These are phyloP conservation scores for Verticillium klebahnii DNA, from an alignment of 2,329 filamentous ascomycete genomes.

Conservation along the genomic window DNA sequence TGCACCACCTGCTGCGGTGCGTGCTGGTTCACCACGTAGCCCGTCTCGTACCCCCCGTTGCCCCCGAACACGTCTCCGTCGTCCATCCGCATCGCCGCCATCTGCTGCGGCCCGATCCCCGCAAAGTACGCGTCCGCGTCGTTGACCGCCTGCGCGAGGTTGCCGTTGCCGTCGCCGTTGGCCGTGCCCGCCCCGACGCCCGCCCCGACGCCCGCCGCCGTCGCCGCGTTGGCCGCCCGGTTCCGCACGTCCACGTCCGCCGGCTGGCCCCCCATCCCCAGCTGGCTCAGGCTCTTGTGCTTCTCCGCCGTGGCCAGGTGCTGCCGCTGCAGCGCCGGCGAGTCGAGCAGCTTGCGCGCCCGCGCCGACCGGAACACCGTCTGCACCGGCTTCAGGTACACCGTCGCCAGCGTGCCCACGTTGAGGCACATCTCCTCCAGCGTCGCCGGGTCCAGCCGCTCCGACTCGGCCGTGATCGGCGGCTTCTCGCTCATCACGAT, in stretches of 20 bases:
- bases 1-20: constrained; percentile 72
- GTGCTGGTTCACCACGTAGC: constrained; percentile 77
- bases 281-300: constrained; percentile 57
- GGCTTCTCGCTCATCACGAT: constrained; percentile 98
- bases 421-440: constrained; percentile 97
- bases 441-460: constrained; percentile 85
- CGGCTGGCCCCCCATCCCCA: constrained; percentile 49
- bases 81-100: constrained; percentile 67
- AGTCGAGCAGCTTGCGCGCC: constrained; percentile 72
- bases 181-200: background rate
- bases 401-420: constrained; percentile 91
- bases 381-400: constrained; percentile 96
- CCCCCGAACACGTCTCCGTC: constrained; percentile 62
- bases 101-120: constrained; percentile 67
- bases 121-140: constrained; percentile 91
- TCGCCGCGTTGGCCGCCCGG: constrained; percentile 14
- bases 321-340: constrained; percentile 78
- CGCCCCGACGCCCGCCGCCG: constrained; percentile 2
- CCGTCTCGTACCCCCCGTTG: constrained; percentile 45
- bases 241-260: constrained; percentile 44
- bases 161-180: constrained; percentile 29
- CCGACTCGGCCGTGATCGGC: constrained; percentile 90
- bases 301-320: constrained; percentile 55
- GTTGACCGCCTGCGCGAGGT: constrained; percentile 67
- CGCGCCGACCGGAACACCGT: constrained; percentile 91